A percentile compares a stretch with the other conserved stretches of the same genome.
Evolutionary conservation across 2,329 filamentous ascomycete genomes (phyloP).

Genomic region (Scedosporium aurantiacum): DNA sequence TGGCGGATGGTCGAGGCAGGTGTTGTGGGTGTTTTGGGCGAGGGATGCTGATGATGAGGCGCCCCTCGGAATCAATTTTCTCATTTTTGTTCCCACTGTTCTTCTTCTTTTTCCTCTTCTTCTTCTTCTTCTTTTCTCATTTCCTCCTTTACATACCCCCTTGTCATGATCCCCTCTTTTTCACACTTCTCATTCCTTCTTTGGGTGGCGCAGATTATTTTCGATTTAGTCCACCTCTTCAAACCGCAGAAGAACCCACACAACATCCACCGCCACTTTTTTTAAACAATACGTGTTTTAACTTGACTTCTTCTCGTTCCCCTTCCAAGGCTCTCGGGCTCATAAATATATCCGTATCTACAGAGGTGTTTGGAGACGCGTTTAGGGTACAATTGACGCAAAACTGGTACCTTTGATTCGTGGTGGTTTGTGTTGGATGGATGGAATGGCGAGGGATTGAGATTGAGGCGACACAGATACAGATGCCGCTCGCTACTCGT

Average conservation of each 20-base stretch:
- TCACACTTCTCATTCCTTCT: not conserved
- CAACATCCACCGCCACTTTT: not conserved
- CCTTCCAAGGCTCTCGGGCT: not conserved
- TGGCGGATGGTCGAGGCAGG: too few species aligned
- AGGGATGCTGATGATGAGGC: too few species aligned
- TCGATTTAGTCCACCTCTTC: not conserved
- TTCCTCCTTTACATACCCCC: not conserved
- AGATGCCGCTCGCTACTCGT: too few species aligned
- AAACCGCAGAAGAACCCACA: not conserved
- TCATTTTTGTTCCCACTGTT: too few species aligned
- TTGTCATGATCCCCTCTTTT: not conserved
- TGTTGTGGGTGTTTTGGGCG: too few species aligned
- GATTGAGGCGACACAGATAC: too few species aligned
- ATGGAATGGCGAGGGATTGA: not conserved
- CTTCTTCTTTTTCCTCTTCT: not conserved
- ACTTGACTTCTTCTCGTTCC: not conserved
- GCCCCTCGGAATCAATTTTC: too few species aligned
- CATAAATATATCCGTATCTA: not conserved
- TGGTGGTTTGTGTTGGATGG: not conserved
- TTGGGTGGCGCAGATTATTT: not conserved
- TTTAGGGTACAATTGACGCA: not conserved
- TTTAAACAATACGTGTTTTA: not conserved
- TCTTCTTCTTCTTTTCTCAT: constrained; percentile 7
- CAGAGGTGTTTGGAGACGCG: not conserved
- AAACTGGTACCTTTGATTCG: not conserved